These are phyloP conservation scores for Colletotrichum sp. DNA, from an alignment of 2,329 filamentous ascomycete species.

Conservation along the genomic window DNA sequence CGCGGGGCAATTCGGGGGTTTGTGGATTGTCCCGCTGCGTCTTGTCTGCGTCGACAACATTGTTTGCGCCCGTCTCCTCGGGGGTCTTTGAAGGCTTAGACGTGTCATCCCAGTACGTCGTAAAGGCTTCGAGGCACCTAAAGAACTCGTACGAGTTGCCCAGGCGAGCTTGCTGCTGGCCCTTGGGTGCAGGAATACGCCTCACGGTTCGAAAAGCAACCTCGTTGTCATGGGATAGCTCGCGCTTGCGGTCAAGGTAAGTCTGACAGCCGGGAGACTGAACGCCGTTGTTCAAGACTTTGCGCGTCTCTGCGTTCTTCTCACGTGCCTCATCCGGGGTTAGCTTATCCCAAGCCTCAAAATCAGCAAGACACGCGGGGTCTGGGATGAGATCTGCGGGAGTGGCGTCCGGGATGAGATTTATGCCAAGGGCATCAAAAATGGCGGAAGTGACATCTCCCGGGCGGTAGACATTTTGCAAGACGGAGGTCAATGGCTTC, in stretches of 20 bases:
- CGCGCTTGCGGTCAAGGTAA: slow-evolving; percentile 62
- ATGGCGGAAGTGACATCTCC: slow-evolving; percentile 52
- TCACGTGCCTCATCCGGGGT: slow-evolving; percentile 53
- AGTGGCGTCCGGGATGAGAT: slow-evolving; percentile 56
- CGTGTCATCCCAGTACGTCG: slow-evolving; percentile 67
- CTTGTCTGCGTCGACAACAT: slow-evolving; percentile 14
- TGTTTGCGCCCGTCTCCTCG: slow-evolving; percentile 1
- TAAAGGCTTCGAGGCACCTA: slow-evolving; percentile 64
- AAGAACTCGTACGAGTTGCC: slow-evolving; percentile 72
- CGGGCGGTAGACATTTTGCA: slow-evolving; percentile 60
- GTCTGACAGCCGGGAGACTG: slow-evolving; percentile 61
- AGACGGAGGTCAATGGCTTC: slow-evolving; percentile 50
- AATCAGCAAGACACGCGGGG: slow-evolving; percentile 56
- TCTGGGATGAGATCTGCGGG: slow-evolving; percentile 59
- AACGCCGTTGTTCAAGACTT: slow-evolving; percentile 56
- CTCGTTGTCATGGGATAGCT: slow-evolving; percentile 61
- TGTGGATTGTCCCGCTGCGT: slow-evolving; percentile 9
- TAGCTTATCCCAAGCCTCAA: slow-evolving; percentile 55
- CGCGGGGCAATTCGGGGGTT: neutral
- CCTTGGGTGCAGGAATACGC: slow-evolving; percentile 58
- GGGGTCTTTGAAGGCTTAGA: slow-evolving; percentile 36
- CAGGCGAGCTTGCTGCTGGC: slow-evolving; percentile 57
- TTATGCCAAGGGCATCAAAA: slow-evolving; percentile 62
- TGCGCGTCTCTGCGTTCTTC: slow-evolving; percentile 52
- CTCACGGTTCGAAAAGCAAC: slow-evolving; percentile 66